phyloP scores from a whole-genome alignment of 2,329 filamentous ascomycete species.

The Neocucurbitaria cava region DNA sequence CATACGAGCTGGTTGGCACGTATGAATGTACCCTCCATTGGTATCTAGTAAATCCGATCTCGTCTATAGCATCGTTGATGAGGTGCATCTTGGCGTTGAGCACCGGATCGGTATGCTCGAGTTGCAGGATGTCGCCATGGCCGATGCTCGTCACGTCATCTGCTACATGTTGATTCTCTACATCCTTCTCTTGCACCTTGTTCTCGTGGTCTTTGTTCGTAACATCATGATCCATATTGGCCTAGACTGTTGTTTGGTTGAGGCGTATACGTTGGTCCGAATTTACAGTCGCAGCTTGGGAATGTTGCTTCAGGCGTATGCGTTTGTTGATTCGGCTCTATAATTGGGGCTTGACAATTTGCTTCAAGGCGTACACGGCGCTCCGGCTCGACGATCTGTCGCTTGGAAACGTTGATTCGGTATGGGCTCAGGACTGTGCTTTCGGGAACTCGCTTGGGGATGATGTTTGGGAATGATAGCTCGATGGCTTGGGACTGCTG shows the following conservation, averaged over 20 bases:
- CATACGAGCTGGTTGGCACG: not conserved
- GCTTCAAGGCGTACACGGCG: no score
- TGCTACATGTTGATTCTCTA: slow-evolving; percentile 9
- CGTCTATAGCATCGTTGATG: slow-evolving; percentile 63
- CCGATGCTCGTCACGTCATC: slow-evolving; percentile 20
- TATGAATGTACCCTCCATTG: slow-evolving; percentile 56
- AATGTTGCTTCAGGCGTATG: no score
- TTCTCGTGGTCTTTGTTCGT: slow-evolving; percentile 5
- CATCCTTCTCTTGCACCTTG: slow-evolving; percentile 12
- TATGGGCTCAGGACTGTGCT: no score
- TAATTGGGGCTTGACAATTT: no score
- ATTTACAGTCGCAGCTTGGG: no score
- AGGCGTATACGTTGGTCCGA: no score
- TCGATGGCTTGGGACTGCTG: no score
- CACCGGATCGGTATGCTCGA: slow-evolving; percentile 66
- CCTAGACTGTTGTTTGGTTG: not conserved
- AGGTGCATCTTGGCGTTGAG: slow-evolving; percentile 72
- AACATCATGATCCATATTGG: slow-evolving; percentile 6
- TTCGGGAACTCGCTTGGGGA: no score
- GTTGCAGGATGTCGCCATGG: slow-evolving; percentile 62
- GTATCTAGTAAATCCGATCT: slow-evolving; percentile 57
- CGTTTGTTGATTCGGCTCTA: no score
- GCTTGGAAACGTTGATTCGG: no score
- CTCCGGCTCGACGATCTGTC: no score
- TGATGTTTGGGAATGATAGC: no score